Percentiles rank a stretch among this genome's conserved stretches.
Evolutionary conservation across 306 rosid species (phyloP).

Genomic region (Rosa persica): DNA sequence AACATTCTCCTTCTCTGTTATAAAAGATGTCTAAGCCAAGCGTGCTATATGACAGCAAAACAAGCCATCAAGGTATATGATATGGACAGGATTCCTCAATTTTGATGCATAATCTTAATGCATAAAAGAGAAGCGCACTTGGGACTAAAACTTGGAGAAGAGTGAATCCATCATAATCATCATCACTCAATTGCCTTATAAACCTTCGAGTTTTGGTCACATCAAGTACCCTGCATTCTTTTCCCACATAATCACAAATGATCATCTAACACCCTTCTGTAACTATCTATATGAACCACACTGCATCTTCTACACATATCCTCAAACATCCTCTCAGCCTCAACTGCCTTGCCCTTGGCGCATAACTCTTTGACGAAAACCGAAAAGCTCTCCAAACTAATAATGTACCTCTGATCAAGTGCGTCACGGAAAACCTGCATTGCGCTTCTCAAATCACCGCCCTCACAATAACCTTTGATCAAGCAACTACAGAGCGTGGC

Average conservation of each 20-base stretch:
- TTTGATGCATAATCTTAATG: not conserved
- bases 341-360: constrained; percentile 31
- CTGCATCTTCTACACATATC: constrained; percentile 35
- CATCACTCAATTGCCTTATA: not conserved
- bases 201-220: not conserved
- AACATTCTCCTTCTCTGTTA: constrained; percentile 65
- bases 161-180: not conserved
- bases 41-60: not conserved
- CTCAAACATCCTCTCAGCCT: constrained; percentile 34
- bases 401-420: constrained; percentile 27
- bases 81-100: no score
- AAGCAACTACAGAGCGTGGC: constrained; percentile 36
- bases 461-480: constrained; percentile 39
- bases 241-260: not conserved
- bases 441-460: constrained; percentile 38
- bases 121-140: not conserved
- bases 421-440: constrained; percentile 32
- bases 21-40: constrained; percentile 7
- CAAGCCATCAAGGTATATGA: not conserved
- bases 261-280: constrained; percentile 30
- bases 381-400: constrained; percentile 41
- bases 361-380: constrained; percentile 29
- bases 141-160: not conserved
- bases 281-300: constrained; percentile 20
- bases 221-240: not conserved